Base-by-base conservation (phyloP, 495 filamentous ascomycete genomes). In the Aspergillus incahuasiensis region DNA sequence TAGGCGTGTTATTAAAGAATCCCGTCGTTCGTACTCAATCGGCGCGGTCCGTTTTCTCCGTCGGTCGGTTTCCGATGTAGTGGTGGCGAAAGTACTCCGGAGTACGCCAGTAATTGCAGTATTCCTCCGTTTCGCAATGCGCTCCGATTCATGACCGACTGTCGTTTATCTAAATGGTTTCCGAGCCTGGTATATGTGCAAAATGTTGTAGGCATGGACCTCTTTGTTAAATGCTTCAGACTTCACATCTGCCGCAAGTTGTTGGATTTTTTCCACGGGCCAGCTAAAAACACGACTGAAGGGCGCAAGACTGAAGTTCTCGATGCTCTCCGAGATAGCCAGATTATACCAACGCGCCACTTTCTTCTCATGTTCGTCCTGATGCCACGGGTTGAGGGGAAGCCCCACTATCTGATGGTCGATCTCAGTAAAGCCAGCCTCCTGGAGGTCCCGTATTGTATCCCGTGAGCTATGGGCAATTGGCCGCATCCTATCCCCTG, bases 271-370 rank as follows among this genome's bases (percentile, higher is more conserved):
- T n/a, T 84, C 77, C n/a, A 76, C 55, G 7, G 81, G 73, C 81
- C 84, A 92, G 19, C 73, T 70, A 48, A 79, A 77, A 12, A 85
- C 79, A 55, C 90, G 79, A 34, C 77, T 86, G 62, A 97, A 79
- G 5, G 92, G 86, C 1, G 82, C 91, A 60, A 95, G 63, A 54
- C 83, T 86, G 40, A 95, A 70, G 7, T 84, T 83, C 55, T 92
- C 82, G 41, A 95, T 74, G 15, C 87, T 89, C 59, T 87, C 79
- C 2, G 77, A 83, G 44, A 95, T 68, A 12, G 82, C 87, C 18
- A 95, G 74, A 62, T 91, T 89, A 67, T 94, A 96, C 92, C 92
- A 96, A 21, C 83, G 78, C 24, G 88, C 90, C 20, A 90, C 79
- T 46, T 87, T 84, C 55, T 81, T 87, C 57, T 82, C 75, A 55